Base-by-base conservation (phyloP, 1,284 basidiomycete species). In the Apiotrichum montevideense region DNA sequence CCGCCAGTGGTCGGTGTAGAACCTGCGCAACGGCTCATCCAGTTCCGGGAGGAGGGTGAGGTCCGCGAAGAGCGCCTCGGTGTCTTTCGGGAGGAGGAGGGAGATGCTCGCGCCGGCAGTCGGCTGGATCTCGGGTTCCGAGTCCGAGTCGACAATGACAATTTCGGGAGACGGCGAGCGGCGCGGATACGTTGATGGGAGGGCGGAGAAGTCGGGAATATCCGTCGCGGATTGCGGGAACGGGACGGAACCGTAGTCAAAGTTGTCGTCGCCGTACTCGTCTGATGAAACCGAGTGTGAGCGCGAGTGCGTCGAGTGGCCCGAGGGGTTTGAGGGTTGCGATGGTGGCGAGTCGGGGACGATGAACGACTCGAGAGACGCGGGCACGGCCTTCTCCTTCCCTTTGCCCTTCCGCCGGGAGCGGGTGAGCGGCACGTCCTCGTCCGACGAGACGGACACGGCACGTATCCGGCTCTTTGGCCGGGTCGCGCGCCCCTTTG, bases 1-100 rank as follows among this genome's bases (percentile, higher is more conserved):
- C 15, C 71, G 56, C 66, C 66, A 73, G 61, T 73, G 71, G 50
- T 71, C 59, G 39, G 51, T 47, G 55, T 68, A 73, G 52, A 71
- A 73, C 9, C 61, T 62, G 45, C 61, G 64, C 52, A 51, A 55
- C 14, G 50, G 34, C 14, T 46, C 51, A 4, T 62, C 56, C 13
- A 71, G 51, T 14, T 66, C 63, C 9, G 43, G 35, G 45, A 71
- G 61, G 2, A 65, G 58, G 45, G 47, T 58, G 32, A 63, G 51
- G 35, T 58, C 55, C 11, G 34, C 39, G 10, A 59, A 56, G 21
- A 21, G 21, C 21, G 21, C 21, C 15, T 54, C n/a, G 33, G 35
- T 7, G 7, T 6, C 7, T 37, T 8, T 2, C 52, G 45, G 11
- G 35, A 8, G 8, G 11, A 42, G 9, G 15, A 47, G 6, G 11